phyloP scores from a whole-genome alignment of 1,139 yeast genomes.

The Petasospora rhodanensis region DNA sequence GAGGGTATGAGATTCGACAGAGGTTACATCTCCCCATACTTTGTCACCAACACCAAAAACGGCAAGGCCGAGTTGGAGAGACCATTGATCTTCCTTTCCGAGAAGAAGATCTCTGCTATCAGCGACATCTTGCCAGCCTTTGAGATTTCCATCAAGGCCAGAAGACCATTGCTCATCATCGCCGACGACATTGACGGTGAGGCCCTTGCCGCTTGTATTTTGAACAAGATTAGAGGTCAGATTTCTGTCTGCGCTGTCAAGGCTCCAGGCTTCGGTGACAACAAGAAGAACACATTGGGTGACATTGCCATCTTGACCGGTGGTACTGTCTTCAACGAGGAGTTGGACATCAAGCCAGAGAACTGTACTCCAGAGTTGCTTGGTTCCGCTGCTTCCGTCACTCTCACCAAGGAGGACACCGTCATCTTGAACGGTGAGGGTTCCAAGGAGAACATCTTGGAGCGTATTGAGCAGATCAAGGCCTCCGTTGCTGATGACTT shows the following conservation, averaged over 20 bases:
- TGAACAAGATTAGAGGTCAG: constrained; percentile 98
- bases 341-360: constrained; percentile 95
- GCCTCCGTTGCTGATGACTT: constrained; percentile 67
- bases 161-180: constrained; percentile 92
- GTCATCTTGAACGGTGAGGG: constrained; percentile 97
- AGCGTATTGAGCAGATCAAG: constrained; percentile 96
- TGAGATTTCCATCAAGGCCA: constrained; percentile 88
- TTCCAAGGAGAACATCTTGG: constrained; percentile 76
- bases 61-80: constrained; percentile 98
- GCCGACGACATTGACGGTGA: constrained; percentile 99
- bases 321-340: constrained; percentile 98
- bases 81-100: constrained; percentile 85
- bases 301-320: constrained; percentile 97
- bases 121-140: constrained; percentile 92
- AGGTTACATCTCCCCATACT: constrained; percentile 97
- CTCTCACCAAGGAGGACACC: constrained; percentile 96
- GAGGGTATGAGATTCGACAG: constrained; percentile 99
- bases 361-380: constrained; percentile 87
- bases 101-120: constrained; percentile 90
- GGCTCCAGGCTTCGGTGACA: constrained; percentile 99
- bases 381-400: constrained; percentile 90
- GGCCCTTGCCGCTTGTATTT: constrained; percentile 97
- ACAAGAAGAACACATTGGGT: constrained; percentile 96
- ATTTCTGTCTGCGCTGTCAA: constrained; percentile 98
- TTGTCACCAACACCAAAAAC: constrained; percentile 92